phyloP scores from a whole-genome alignment of 345 rosid species.

The Mallotus nudiflorus region DNA sequence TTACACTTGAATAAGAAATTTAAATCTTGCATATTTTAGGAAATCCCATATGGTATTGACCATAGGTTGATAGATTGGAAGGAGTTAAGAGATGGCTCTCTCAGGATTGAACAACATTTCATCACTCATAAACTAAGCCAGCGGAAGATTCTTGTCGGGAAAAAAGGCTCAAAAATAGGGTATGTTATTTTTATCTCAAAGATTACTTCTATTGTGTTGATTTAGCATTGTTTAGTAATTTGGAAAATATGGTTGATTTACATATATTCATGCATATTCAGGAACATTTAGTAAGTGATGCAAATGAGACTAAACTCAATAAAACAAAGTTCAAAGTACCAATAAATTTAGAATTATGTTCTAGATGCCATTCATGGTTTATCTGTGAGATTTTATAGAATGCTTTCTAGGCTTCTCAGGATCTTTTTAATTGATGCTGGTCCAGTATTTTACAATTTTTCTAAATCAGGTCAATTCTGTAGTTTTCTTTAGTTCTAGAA shows the following conservation, averaged over 20 bases:
- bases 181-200: constrained; percentile 24
- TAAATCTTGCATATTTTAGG: constrained; percentile 40
- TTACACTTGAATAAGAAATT: neutral
- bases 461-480: too few species aligned
- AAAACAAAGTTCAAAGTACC: too few species aligned
- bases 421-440: too few species aligned
- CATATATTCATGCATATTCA: neutral
- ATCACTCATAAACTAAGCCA: constrained; percentile 76
- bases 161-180: constrained; percentile 86
- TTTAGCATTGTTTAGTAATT: neutral
- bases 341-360: too few species aligned
- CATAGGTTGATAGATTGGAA: constrained; percentile 89
- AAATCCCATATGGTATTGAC: constrained; percentile 76
- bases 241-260: neutral
- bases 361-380: too few species aligned
- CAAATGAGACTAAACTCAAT: too few species aligned
- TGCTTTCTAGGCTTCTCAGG: too few species aligned
- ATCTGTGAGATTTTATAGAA: too few species aligned
- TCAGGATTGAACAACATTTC: constrained; percentile 86
- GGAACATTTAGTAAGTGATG: too few species aligned
- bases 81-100: constrained; percentile 77
- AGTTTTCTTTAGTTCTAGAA: too few species aligned
- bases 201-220: constrained; percentile 4
- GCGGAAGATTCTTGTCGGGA: constrained; percentile 91
- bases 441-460: too few species aligned